Percentiles rank a stretch among this genome's conserved stretches.
Evolutionary conservation across 352 stramenopile species (phyloP).

Genomic region (Pythium chondricola): DNA sequence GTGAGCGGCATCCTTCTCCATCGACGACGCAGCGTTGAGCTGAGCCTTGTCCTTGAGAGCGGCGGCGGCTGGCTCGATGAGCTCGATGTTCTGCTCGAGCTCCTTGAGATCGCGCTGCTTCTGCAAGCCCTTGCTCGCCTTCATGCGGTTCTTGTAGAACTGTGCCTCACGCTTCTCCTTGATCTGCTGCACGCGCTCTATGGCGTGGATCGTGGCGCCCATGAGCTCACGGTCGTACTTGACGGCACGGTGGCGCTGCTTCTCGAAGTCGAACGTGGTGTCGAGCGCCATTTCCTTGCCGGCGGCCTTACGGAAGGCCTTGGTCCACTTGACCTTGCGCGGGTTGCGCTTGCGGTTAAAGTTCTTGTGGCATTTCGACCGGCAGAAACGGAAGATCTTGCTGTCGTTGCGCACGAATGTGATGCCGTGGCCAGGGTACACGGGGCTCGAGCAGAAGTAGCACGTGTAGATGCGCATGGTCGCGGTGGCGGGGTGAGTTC

Average conservation of each 20-base stretch:
- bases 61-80: slow-evolving; percentile 73
- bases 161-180: slow-evolving; percentile 93
- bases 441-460: slow-evolving; percentile 99
- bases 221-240: slow-evolving; percentile 99
- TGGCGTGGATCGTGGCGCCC: slow-evolving; percentile 97
- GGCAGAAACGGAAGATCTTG: slow-evolving; percentile 99
- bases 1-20: slow-evolving; percentile 57
- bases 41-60: slow-evolving; percentile 71
- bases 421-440: slow-evolving; percentile 99
- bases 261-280: slow-evolving; percentile 99
- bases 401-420: slow-evolving; percentile 99
- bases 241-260: slow-evolving; percentile 96
- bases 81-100: slow-evolving; percentile 78
- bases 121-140: slow-evolving; percentile 69
- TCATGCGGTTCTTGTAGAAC: slow-evolving; percentile 98
- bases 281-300: slow-evolving; percentile 99
- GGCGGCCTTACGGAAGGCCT: slow-evolving; percentile 96
- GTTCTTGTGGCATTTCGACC: slow-evolving; percentile 99
- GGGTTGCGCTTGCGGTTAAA: slow-evolving; percentile 99
- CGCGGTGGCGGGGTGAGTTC: not conserved
- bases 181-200: slow-evolving; percentile 97
- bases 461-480: slow-evolving; percentile 98
- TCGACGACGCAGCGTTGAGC: slow-evolving; percentile 56
- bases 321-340: slow-evolving; percentile 99
- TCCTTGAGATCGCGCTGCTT: slow-evolving; percentile 80